Evolutionary conservation across 2,329 filamentous ascomycete genomes (phyloP).

Genomic region (Amauroascus niger): DNA sequence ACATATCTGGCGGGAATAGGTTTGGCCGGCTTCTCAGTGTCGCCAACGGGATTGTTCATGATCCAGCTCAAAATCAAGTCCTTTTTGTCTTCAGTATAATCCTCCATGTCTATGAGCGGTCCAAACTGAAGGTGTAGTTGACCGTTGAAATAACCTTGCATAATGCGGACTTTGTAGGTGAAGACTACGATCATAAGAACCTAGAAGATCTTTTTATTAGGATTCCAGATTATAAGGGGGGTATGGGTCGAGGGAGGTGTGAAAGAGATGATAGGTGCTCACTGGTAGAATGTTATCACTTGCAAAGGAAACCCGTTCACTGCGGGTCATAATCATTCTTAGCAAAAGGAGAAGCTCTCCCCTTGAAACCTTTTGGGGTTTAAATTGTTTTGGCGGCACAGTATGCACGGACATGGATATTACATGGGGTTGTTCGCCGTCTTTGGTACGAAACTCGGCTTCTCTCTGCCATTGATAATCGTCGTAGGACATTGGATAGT

Average conservation of each 20-base stretch:
- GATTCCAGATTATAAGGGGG: no score
- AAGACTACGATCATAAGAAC: not conserved
- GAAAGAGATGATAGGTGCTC: no score
- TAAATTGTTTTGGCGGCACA: not conserved
- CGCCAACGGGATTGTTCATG: not conserved
- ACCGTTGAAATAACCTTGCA: not conserved
- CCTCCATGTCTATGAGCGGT: not conserved
- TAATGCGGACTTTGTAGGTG: not conserved
- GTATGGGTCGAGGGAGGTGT: no score
- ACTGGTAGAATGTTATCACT: not conserved
- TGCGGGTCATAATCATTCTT: not conserved
- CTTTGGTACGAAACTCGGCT: not conserved
- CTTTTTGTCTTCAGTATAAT: not conserved
- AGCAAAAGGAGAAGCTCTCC: not conserved
- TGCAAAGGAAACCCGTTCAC: not conserved
- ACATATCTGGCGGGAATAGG: not conserved
- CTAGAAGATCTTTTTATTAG: no score
- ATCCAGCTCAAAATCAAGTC: not conserved
- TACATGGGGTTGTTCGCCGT: not conserved
- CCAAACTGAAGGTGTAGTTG: not conserved
- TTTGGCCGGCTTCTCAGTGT: not conserved
- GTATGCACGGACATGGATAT: not conserved
- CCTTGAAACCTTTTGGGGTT: not conserved
- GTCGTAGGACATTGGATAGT: not conserved
- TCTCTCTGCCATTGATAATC: not conserved